These are phyloP conservation scores for Epichloe glyceriae DNA, from an alignment of 2,329 filamentous ascomycete species.

Conservation along the genomic window DNA sequence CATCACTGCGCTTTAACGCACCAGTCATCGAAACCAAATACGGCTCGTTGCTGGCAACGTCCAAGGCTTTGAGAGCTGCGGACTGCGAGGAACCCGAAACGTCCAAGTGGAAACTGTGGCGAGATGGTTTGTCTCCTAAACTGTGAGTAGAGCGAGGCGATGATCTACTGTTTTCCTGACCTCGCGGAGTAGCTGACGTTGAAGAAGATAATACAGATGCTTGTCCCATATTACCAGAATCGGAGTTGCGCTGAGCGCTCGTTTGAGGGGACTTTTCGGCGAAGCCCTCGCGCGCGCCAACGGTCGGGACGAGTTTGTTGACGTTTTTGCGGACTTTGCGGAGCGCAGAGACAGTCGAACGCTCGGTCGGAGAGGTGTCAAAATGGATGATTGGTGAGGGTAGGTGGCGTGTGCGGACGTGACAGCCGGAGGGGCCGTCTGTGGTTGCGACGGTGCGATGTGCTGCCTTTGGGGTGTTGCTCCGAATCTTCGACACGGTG, in stretches of 20 bases:
- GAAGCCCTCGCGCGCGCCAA: slow-evolving; percentile 54
- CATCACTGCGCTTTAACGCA: slow-evolving; percentile 84
- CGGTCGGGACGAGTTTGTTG: slow-evolving; percentile 34
- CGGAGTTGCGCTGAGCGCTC: slow-evolving; percentile 57
- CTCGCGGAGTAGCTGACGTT: slow-evolving; percentile 24
- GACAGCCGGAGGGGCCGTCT: slow-evolving; percentile 23
- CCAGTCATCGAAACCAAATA: slow-evolving; percentile 41
- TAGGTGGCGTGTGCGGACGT: slow-evolving; percentile 16
- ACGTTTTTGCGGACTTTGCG: slow-evolving; percentile 45
- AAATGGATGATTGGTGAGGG: slow-evolving; percentile 34
- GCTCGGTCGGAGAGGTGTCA: slow-evolving; percentile 53
- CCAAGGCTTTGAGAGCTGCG: slow-evolving; percentile 36
- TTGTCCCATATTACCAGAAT: slow-evolving; percentile 52
- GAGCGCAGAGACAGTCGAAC: slow-evolving; percentile 54
- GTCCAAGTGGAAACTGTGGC: slow-evolving; percentile 46
- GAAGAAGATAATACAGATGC: slow-evolving; percentile 30
- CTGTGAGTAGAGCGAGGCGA: slow-evolving; percentile 22
- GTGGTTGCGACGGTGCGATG: slow-evolving; percentile 18
- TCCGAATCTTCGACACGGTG: slow-evolving; percentile 33
- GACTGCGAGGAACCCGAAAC: slow-evolving; percentile 39
- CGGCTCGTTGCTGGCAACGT: slow-evolving; percentile 23
- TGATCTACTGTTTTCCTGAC: slow-evolving; percentile 29
- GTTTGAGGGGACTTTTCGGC: slow-evolving; percentile 69
- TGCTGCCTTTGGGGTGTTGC: slow-evolving; percentile 24
- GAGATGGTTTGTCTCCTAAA: slow-evolving; percentile 31